These are phyloP conservation scores for Dichomitus squalens DNA, from an alignment of 1,284 basidiomycete species.

Conservation along the genomic window DNA sequence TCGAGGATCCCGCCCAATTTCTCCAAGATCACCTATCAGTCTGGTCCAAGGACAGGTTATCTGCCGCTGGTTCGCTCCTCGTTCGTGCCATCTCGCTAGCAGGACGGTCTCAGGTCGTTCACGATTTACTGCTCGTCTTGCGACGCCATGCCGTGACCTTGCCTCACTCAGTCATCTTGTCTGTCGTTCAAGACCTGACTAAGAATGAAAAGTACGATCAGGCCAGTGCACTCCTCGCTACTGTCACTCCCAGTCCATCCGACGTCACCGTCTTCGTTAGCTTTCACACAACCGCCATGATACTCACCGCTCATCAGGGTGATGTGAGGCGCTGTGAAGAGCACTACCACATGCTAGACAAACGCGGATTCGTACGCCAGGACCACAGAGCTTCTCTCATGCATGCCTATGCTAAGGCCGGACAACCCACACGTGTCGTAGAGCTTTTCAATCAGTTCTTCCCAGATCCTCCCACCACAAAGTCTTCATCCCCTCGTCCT, in stretches of 20 bases:
- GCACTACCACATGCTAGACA: conserved; percentile 43
- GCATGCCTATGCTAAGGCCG: conserved; percentile 53
- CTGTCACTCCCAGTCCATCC: conserved; percentile 13
- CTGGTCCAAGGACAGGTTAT: conserved; percentile 32
- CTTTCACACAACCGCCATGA: conserved; percentile 50
- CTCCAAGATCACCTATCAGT: conserved; percentile 33
- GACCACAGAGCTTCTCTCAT: conserved; percentile 49
- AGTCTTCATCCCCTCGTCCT: conserved; percentile 38
- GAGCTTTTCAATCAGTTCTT: conserved; percentile 59
- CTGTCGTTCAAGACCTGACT: conserved; percentile 49
- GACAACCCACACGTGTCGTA: conserved; percentile 44
- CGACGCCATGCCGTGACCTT: conserved; percentile 37
- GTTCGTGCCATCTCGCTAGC: conserved; percentile 40
- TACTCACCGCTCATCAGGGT: conserved; percentile 55
- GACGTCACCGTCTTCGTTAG: conserved; percentile 20
- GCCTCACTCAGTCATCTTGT: conserved; percentile 33
- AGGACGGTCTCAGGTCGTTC: conserved; percentile 40
- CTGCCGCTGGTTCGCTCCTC: conserved; percentile 42
- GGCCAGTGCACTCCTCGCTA: conserved; percentile 47
- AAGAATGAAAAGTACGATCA: conserved; percentile 39
- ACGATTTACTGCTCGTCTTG: conserved; percentile 48
- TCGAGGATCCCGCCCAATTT: conserved; percentile 39
- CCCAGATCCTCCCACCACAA: conserved; percentile 28
- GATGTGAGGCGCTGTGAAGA: conserved; percentile 45
- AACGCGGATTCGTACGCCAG: conserved; percentile 31